These are phyloP conservation scores for Saccharomyces paradoxus DNA, from an alignment of 805 yeast genomes.

Conservation along the genomic window DNA sequence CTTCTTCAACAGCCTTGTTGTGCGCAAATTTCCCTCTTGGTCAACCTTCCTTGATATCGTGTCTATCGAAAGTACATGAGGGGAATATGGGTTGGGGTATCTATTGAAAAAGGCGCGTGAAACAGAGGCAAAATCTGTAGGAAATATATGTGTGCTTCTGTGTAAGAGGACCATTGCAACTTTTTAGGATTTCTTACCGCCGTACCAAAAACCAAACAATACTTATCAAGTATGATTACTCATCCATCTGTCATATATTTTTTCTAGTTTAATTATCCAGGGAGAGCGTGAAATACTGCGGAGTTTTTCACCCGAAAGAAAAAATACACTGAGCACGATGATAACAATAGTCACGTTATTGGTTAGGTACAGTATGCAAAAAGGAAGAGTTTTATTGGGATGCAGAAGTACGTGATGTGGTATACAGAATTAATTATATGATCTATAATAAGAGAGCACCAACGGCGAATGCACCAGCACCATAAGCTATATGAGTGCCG, in stretches of 20 bases:
- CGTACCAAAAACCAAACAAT: not conserved
- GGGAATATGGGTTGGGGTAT: conserved; percentile 70
- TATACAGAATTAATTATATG: not conserved
- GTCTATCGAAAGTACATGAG: conserved; percentile 78
- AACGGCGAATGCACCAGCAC: conserved; percentile 14
- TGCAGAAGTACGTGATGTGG: not conserved
- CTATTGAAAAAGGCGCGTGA: conserved; percentile 69
- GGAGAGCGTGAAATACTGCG: not conserved
- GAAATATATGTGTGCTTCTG: conserved; percentile 46
- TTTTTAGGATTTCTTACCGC: not conserved
- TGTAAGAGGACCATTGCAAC: conserved; percentile 55
- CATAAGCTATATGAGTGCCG: conserved; percentile 5
- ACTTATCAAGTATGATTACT: not conserved
- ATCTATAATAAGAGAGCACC: conserved; percentile 6
- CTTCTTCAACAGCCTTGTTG: conserved; percentile 69
- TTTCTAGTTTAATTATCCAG: not conserved
- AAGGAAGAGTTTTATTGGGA: not conserved
- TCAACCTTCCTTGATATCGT: conserved; percentile 58
- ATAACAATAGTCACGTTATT: not conserved
- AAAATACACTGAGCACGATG: not conserved
- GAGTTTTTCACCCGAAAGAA: not conserved
- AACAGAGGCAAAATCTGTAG: conserved; percentile 62
- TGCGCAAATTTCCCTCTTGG: conserved; percentile 52
- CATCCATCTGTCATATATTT: not conserved
- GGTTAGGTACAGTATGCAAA: not conserved